Evolutionary conservation across 306 rosid species (phyloP).

Genomic region (Fragaria vesca): DNA sequence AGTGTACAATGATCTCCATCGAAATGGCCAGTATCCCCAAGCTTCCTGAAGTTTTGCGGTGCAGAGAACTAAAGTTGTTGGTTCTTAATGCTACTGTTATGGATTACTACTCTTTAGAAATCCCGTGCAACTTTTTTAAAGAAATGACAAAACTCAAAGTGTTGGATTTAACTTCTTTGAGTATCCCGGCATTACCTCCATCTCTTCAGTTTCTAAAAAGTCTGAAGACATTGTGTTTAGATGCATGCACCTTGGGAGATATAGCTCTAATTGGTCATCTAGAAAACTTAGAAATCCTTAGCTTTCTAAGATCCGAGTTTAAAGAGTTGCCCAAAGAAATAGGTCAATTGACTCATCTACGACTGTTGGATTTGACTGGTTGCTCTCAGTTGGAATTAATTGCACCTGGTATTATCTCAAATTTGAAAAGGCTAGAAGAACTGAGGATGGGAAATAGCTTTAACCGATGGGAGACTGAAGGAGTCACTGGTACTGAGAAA

Average conservation of each 20-base stretch:
- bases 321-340: constrained; percentile 1
- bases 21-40: not conserved
- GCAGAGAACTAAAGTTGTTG: constrained; percentile 13
- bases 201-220: constrained; percentile 7
- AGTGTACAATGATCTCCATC: constrained; percentile 8
- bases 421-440: constrained; percentile 17
- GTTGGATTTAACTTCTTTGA: not conserved
- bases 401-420: not conserved
- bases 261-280: constrained; percentile 17
- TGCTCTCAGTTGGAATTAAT: not conserved
- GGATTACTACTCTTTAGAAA: not conserved
- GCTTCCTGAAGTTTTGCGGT: constrained; percentile 14
- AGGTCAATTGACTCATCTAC: not conserved
- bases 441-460: not conserved
- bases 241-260: not conserved
- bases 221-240: constrained; percentile 17
- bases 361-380: not conserved
- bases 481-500: not conserved
- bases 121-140: not conserved
- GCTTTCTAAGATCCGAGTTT: fast-evolving
- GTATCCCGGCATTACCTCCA: constrained; percentile 12
- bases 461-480: constrained; percentile 12
- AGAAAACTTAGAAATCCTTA: constrained; percentile 9
- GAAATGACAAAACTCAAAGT: constrained; percentile 19
- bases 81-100: fast-evolving